Base-by-base conservation (phyloP, 345 rosid species). In the Sonneratia alba region DNA sequence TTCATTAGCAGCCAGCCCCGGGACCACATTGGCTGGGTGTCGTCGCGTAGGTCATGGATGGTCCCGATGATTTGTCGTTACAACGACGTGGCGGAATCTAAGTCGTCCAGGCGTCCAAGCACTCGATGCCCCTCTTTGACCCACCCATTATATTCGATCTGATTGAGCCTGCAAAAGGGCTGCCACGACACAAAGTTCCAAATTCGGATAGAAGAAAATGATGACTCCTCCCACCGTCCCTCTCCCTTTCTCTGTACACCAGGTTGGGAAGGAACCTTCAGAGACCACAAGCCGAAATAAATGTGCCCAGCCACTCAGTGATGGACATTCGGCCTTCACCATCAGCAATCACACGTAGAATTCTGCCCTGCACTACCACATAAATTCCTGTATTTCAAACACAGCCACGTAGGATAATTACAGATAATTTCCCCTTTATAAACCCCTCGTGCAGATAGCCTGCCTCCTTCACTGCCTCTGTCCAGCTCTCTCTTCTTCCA, bases 221-320 rank as follows among this genome's bases (percentile, higher is more conserved):
- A 24, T 34, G 7, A 4, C 27, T 3, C 27, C 38, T 32, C 16
- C 18, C 16, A 3, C 38, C 38, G 16, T 62, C 36, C 27, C 7
- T 62, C 66, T 2, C 15, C 27, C 14, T 27, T 34, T 12, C 16
- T 27, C 66, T 27, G 38, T 14, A 27, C 38, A 34, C 36, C 66
- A 62, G 27, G 27, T 24, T 27, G 16, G 37, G 1, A 62, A 62
- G 66, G 66, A 62, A 62, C 37, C 66, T 24, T n/a, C 37, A 27
- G 36, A 62, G 66, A 34, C 66, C 66, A 62, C 66, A 62, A 62
- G 66, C 66, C 11, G 38, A 42, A 27, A 22, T 61, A 61, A n/a
- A 42, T 42, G 15, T 61, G 24, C 65, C 65, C 22, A 61, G 8
- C 65, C 36, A n/a, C 36, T 42, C 45, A 9, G 45, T 9, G 10